phyloP scores from a whole-genome alignment of 2,329 filamentous ascomycete genomes.

The Plenodomus tracheiphilus region DNA sequence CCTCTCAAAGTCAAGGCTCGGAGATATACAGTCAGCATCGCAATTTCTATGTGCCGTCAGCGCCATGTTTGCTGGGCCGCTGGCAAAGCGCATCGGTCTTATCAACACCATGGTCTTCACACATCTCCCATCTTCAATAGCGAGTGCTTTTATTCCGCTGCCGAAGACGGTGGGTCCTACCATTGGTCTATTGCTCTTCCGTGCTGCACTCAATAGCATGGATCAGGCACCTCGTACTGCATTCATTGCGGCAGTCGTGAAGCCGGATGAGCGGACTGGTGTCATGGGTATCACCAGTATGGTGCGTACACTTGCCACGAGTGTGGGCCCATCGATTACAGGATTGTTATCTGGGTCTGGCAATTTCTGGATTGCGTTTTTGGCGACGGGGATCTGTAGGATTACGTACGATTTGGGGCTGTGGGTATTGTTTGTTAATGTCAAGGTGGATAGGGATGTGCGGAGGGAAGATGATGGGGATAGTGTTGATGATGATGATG shows the following conservation, averaged over 20 bases:
- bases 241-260: conserved; percentile 68
- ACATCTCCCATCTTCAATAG: conserved; percentile 63
- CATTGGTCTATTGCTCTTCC: conserved; percentile 60
- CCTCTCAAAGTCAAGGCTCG: conserved; percentile 57
- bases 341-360: conserved; percentile 40
- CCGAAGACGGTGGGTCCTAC: conserved; percentile 57
- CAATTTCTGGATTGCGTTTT: conserved; percentile 45
- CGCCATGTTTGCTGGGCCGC: conserved; percentile 60
- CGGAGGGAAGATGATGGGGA: conserved; percentile 19
- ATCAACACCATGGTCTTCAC: conserved; percentile 59
- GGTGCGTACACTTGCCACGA: conserved; percentile 63
- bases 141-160: conserved; percentile 59
- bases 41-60: conserved; percentile 57
- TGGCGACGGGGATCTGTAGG: conserved; percentile 41
- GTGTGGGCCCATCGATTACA: conserved; percentile 45
- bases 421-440: conserved; percentile 44
- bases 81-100: conserved; percentile 61
- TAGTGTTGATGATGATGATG: conserved; percentile 25
- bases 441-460: conserved; percentile 30
- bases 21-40: conserved; percentile 58
- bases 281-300: conserved; percentile 71
- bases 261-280: conserved; percentile 66
- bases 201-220: conserved; percentile 68
- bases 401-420: conserved; percentile 44
- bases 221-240: conserved; percentile 69